phyloP scores from a whole-genome alignment of 257 asterid genomes.

The Solanum rostratum region DNA sequence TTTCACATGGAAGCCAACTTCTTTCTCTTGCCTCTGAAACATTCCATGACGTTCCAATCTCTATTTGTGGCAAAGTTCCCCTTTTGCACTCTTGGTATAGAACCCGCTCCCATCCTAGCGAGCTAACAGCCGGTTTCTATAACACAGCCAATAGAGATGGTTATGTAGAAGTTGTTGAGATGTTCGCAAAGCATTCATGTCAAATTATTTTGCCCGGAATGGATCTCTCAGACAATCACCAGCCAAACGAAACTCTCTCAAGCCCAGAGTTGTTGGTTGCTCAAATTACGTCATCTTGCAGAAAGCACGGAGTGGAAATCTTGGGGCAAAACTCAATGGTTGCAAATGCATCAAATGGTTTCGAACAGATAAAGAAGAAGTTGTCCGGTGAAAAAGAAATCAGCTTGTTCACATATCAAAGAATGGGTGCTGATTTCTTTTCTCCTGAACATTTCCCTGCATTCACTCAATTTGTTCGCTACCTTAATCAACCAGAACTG shows the following conservation, averaged over 20 bases:
- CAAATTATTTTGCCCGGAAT: slow-evolving; percentile 48
- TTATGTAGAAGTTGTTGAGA: slow-evolving; percentile 34
- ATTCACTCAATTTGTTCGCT: slow-evolving; percentile 42
- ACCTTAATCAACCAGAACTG: slow-evolving; percentile 21
- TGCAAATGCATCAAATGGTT: slow-evolving; percentile 24
- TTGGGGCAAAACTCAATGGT: slow-evolving; percentile 43
- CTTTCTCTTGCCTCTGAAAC: slow-evolving; percentile 54
- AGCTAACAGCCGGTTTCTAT: slow-evolving; percentile 59
- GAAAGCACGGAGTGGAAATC: slow-evolving; percentile 22
- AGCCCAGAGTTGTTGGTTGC: slow-evolving; percentile 49
- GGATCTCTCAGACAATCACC: slow-evolving; percentile 45
- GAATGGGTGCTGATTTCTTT: slow-evolving; percentile 92
- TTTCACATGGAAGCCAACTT: slow-evolving; percentile 55
- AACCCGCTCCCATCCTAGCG: slow-evolving; percentile 71
- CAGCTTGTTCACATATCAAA: slow-evolving; percentile 52
- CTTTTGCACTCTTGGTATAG: slow-evolving; percentile 36
- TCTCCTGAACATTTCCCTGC: slow-evolving; percentile 64
- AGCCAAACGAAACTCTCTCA: slow-evolving; percentile 23
- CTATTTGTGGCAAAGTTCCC: slow-evolving; percentile 58
- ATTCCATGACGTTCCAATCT: slow-evolving; percentile 28
- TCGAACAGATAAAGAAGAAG: slow-evolving; percentile 42
- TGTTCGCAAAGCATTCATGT: slow-evolving; percentile 49
- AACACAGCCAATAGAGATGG: slow-evolving; percentile 61
- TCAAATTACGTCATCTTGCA: slow-evolving; percentile 40
- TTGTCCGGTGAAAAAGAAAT: slow-evolving; percentile 31